A percentile compares a stretch with the other conserved stretches of the same genome.
Conservation (phyloP, 495 filamentous ascomycete species). For the Terfezia claveryi region DNA sequence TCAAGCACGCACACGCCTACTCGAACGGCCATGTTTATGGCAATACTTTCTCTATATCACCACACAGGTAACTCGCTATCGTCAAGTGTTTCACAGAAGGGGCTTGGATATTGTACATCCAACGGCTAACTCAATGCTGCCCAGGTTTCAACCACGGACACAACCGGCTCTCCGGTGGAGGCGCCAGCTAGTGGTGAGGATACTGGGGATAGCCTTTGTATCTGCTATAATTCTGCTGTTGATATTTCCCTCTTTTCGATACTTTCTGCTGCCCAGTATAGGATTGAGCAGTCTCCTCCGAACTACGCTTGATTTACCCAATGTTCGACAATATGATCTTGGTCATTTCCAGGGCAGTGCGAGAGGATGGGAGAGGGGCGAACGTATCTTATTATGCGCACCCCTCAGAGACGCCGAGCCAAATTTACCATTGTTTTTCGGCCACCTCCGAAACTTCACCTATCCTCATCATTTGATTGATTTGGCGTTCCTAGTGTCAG, state of each 20-base stretch:
- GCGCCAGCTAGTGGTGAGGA: constrained; percentile 46
- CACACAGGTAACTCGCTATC: constrained; percentile 43
- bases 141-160: constrained; percentile 72
- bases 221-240: constrained; percentile 33
- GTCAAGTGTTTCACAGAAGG: not conserved
- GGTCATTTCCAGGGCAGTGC: constrained; percentile 71
- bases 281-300: constrained; percentile 51
- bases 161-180: constrained; percentile 52
- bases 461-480: constrained; percentile 95
- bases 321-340: constrained; percentile 91
- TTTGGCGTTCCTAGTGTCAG: constrained; percentile 88
- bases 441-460: constrained; percentile 83
- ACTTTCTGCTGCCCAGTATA: constrained; percentile 44
- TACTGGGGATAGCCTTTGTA: constrained; percentile 28
- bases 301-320: constrained; percentile 64
- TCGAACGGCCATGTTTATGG: constrained; percentile 59
- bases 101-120: not conserved
- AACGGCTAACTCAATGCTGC: not conserved
- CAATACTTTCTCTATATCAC: constrained; percentile 64
- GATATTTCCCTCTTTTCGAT: constrained; percentile 41
- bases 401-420: constrained; percentile 82
- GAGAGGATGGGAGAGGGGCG: constrained; percentile 81
- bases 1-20: constrained; percentile 33
- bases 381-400: constrained; percentile 86
- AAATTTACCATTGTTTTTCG: constrained; percentile 96